Evolutionary conservation across 169 alveolate species (phyloP), one percentile per base, ranked within the genome.

Genomic region (Plasmodium relictum): DNA sequence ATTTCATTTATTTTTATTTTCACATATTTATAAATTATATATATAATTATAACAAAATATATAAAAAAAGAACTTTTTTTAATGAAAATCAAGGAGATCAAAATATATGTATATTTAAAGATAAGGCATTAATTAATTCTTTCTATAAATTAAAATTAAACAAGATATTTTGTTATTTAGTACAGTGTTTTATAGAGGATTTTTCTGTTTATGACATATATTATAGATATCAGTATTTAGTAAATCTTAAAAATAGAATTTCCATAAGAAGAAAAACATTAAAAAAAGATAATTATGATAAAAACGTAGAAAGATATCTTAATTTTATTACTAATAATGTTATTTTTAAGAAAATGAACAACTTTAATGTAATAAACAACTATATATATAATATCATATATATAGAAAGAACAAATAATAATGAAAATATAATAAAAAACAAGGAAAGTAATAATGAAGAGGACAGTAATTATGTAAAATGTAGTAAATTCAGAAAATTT

Each of bases 181-280:
- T 86, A 39, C 70, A 72, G 12, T 44, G 69, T 44, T 86, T 86
- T 45, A 26, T 86, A 18, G 45, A 59, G 6, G 70, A 72, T 45
- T 86, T 86, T 41, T 86, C 92, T 1, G 1, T 26, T 16, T 44
- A 65, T 10, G 92, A 86, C 20, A 24, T 86, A 31, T 59, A 56
- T 52, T 58, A 71, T 62, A 86, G 92, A 71, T 71, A 71, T 58
- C 41, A 71, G 12, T 68, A 70, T 59, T 54, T 86, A 41, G 16
- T 71, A 18, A 69, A 59, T 39, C 5, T 86, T 8, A 86, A 86
- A 45, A 71, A 86, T 58, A 59, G 39, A 65, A 86, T 86, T 5
- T 8, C 26, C 24, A 12, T 71, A 26, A 63, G 54, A 50, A 39
- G 74, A 9, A 42, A 12, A 0, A n/a, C n/a, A 26, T 7, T 9